phyloP scores from a whole-genome alignment of 208 protist genomes.

The Trypanosoma platydactyli region DNA sequence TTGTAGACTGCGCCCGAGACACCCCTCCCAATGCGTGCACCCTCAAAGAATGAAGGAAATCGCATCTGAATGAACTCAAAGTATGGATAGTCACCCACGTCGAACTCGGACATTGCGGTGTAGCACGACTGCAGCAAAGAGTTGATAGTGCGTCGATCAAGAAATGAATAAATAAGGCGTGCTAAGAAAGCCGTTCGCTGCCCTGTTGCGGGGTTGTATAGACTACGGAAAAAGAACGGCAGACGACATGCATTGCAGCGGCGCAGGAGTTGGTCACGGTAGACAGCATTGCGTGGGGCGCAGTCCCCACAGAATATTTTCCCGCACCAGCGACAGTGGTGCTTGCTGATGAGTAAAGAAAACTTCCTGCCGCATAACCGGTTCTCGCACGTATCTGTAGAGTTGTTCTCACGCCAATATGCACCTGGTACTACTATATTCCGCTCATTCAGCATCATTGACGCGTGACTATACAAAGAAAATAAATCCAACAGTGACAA shows the following conservation, averaged over 20 bases:
- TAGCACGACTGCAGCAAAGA: slow-evolving; percentile 69
- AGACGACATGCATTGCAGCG: slow-evolving; percentile 67
- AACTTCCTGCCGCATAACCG: slow-evolving; percentile 37
- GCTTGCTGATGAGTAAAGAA: slow-evolving; percentile 38
- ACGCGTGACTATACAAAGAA: neutral
- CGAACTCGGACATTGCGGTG: slow-evolving; percentile 48
- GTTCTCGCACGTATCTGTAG: slow-evolving; percentile 19
- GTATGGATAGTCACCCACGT: slow-evolving; percentile 44
- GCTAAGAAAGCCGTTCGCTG: slow-evolving; percentile 37
- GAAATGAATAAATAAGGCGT: slow-evolving; percentile 53
- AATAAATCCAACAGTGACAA: neutral
- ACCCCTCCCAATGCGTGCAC: slow-evolving; percentile 63
- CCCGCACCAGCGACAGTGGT: slow-evolving; percentile 86
- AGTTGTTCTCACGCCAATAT: slow-evolving; percentile 46
- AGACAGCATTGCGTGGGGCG: slow-evolving; percentile 30
- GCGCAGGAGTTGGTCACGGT: slow-evolving; percentile 27
- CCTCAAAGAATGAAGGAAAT: slow-evolving; percentile 70
- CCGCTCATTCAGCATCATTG: slow-evolving; percentile 2
- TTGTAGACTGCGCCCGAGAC: slow-evolving; percentile 73
- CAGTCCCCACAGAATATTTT: slow-evolving; percentile 72
- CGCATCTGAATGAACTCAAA: slow-evolving; percentile 45
- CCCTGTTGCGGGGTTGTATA: slow-evolving; percentile 31
- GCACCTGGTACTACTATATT: slow-evolving; percentile 40
- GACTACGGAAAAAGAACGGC: slow-evolving; percentile 55
- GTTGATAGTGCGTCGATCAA: slow-evolving; percentile 39